Percentiles rank a stretch among this genome's conserved stretches.
phyloP scores from a whole-genome alignment of 176 grass and related monocot species.

The Oryza coarctata region DNA sequence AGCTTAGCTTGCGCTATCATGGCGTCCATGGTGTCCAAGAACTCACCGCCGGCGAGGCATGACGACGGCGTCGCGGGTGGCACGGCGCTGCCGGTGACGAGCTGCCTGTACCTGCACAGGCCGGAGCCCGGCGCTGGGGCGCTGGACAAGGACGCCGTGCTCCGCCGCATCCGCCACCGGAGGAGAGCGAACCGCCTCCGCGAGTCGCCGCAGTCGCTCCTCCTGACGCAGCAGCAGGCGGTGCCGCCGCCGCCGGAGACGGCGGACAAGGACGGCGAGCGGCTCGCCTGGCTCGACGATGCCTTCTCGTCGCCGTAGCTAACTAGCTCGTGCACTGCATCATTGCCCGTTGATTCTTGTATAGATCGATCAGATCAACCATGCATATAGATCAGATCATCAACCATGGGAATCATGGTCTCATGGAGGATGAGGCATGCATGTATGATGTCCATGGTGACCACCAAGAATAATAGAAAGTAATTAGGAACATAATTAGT shows the following conservation, averaged over 20 bases:
- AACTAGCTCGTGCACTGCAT: background rate
- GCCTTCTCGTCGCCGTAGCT: conserved; percentile 71
- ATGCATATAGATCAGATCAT: background rate
- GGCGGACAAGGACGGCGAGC: conserved; percentile 16
- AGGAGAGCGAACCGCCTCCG: conserved; percentile 53
- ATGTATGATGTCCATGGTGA: background rate
- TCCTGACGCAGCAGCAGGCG: conserved; percentile 3
- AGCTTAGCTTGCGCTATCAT: conserved; percentile 15
- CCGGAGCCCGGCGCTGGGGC: conserved; percentile 6
- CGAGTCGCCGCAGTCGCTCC: conserved; percentile 38
- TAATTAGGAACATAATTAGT: background rate
- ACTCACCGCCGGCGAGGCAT: background rate
- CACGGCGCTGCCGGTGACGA: conserved; percentile 3
- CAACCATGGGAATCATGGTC: no score
- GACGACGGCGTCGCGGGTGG: background rate
- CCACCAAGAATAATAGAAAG: background rate
- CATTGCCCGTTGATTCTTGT: background rate
- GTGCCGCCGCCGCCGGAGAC: conserved; percentile 12
- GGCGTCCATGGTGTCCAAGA: conserved; percentile 49
- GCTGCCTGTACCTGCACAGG: conserved; percentile 50
- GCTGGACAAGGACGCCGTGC: conserved; percentile 64
- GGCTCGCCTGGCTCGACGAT: conserved; percentile 49
- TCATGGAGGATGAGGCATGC: background rate
- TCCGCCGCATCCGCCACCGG: conserved; percentile 76
- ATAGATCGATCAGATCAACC: conserved; percentile 3